Percentiles rank a stretch among this genome's conserved stretches.
These are phyloP conservation scores for Leccinum subtestaceum DNA, from an alignment of 768 basidiomycete species.

Conservation along the genomic window DNA sequence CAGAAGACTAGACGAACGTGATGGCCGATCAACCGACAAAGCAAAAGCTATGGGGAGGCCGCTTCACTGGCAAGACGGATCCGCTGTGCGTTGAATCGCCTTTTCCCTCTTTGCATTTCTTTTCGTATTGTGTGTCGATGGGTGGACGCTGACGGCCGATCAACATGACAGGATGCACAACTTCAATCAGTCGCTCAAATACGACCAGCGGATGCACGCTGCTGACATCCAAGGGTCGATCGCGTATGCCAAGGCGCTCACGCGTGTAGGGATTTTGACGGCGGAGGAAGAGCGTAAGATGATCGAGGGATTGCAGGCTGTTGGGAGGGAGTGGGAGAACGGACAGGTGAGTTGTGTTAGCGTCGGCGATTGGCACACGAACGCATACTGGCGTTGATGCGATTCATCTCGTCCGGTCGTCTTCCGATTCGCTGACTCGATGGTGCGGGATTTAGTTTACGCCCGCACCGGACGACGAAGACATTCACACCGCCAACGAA, in stretches of 20 bases:
- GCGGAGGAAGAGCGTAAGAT: constrained; percentile 71
- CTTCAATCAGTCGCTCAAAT: constrained; percentile 94
- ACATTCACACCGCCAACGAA: constrained; percentile 99
- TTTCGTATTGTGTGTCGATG: not conserved
- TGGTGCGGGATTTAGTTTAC: constrained; percentile 55
- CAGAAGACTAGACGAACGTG: constrained; percentile 4
- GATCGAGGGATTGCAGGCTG: constrained; percentile 66
- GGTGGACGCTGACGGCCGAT: not conserved
- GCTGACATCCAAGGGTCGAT: constrained; percentile 93
- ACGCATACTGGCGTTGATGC: too few species aligned
- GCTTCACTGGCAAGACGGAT: constrained; percentile 88
- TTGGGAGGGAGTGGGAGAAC: constrained; percentile 82
- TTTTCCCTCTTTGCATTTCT: not conserved
- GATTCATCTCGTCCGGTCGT: not conserved
- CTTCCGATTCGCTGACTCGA: not conserved
- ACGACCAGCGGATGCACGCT: constrained; percentile 91
- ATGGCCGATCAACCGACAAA: constrained; percentile 47
- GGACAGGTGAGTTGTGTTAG: constrained; percentile 48
- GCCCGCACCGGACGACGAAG: constrained; percentile 86
- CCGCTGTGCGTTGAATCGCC: constrained; percentile 30
- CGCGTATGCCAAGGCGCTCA: constrained; percentile 89
- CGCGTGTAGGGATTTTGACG: constrained; percentile 77
- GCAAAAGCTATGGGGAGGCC: constrained; percentile 85
- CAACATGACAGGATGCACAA: constrained; percentile 76
- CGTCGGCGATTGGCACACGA: too few species aligned